These are phyloP conservation scores for Alternaria triticimaculans DNA, from an alignment of 2,329 filamentous ascomycete genomes.

Conservation along the genomic window DNA sequence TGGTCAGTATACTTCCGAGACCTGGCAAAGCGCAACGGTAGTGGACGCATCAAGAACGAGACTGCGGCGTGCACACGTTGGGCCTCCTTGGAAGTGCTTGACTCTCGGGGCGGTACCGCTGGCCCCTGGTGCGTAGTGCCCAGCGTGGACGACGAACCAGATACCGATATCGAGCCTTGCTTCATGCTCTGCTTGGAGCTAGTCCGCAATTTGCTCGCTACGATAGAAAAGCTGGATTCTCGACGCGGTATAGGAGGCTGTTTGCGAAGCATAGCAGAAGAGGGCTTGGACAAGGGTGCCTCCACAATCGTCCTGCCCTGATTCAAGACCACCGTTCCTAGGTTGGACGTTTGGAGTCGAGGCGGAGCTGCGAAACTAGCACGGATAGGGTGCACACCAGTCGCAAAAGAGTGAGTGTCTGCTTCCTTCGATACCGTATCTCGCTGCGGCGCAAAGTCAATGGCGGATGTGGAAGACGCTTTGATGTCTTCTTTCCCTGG, in stretches of 20 bases:
- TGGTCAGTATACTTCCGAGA: constrained; percentile 14
- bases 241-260: constrained; percentile 16
- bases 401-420: constrained; percentile 33
- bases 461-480: constrained; percentile 22
- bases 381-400: constrained; percentile 27
- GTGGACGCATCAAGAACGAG: constrained; percentile 34
- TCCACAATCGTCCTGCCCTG: constrained; percentile 17
- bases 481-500: constrained; percentile 6
- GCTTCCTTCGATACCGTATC: constrained; percentile 23
- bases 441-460: constrained; percentile 15
- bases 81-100: constrained; percentile 43
- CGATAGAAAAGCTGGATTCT: constrained; percentile 29
- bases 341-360: constrained; percentile 14
- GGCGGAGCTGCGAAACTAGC: constrained; percentile 23
- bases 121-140: constrained; percentile 25
- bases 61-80: constrained; percentile 35
- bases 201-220: constrained; percentile 19
- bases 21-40: constrained; percentile 26
- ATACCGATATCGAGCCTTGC: constrained; percentile 26
- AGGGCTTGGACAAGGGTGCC: constrained; percentile 19
- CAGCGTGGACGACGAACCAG: constrained; percentile 33
- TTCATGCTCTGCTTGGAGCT: constrained; percentile 32
- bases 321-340: constrained; percentile 7
- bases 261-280: constrained; percentile 21
- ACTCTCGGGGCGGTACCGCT: constrained; percentile 39